phyloP scores from a whole-genome alignment of 495 filamentous ascomycete species.

The Xylaria flabelliformis region DNA sequence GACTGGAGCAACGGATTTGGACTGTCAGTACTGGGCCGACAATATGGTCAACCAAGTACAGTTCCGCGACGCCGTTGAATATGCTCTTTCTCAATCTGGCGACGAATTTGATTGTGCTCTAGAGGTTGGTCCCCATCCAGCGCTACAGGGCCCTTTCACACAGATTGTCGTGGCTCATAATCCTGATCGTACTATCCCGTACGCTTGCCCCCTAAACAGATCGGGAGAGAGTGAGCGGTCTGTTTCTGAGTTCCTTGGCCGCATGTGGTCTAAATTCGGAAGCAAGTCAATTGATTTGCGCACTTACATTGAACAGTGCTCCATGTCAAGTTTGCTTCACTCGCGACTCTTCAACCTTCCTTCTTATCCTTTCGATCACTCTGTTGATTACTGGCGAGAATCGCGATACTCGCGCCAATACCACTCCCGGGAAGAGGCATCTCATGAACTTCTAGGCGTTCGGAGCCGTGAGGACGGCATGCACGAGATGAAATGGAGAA shows the following conservation, averaged over 20 bases:
- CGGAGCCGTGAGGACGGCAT: conserved; percentile 52
- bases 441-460: conserved; percentile 57
- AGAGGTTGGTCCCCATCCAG: conserved; percentile 65
- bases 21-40: conserved; percentile 60
- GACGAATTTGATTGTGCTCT: conserved; percentile 50
- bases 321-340: conserved; percentile 33
- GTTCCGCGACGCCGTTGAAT: conserved; percentile 59
- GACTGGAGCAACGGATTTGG: conserved; percentile 32
- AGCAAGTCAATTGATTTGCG: conserved; percentile 33
- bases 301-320: conserved; percentile 46
- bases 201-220: conserved; percentile 46
- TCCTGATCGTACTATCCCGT: conserved; percentile 37
- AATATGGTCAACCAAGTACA: conserved; percentile 65
- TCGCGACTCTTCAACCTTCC: conserved; percentile 44
- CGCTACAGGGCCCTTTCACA: conserved; percentile 55
- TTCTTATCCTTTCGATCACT: conserved; percentile 59
- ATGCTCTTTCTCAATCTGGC: conserved; percentile 42
- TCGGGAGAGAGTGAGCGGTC: conserved; percentile 41
- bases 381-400: conserved; percentile 50
- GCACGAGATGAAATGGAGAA: conserved; percentile 52
- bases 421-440: conserved; percentile 46
- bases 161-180: conserved; percentile 48
- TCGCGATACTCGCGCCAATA: conserved; percentile 55
- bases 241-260: conserved; percentile 56
- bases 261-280: conserved; percentile 55